Conservation (phyloP, 352 stramenopile genomes). For the Blastocystis sp. region DNA sequence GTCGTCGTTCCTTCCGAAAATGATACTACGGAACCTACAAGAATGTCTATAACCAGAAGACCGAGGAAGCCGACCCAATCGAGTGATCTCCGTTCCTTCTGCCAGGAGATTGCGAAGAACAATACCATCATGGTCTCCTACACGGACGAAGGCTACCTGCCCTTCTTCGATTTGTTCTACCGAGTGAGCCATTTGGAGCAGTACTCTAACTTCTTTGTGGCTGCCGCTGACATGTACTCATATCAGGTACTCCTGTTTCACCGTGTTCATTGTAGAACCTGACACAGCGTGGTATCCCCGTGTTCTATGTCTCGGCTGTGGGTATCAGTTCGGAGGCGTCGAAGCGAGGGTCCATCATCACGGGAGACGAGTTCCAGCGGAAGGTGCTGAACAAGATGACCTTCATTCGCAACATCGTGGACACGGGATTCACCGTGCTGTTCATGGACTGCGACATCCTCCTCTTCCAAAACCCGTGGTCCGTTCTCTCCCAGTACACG, state of each 20-base stretch:
- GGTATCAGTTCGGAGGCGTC: background rate
- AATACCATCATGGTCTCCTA: conserved; percentile 43
- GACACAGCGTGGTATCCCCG: background rate
- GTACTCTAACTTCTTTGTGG: conserved; percentile 69
- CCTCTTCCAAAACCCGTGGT: conserved; percentile 48
- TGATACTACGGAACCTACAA: no score
- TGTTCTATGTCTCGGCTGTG: background rate
- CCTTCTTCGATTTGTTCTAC: conserved; percentile 37
- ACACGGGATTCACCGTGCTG: background rate
- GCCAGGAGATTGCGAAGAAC: conserved; percentile 13
- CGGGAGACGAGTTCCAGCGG: conserved; percentile 8
- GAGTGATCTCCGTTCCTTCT: background rate
- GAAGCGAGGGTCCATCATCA: conserved; percentile 4
- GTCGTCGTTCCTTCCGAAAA: no score
- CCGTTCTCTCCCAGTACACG: conserved; percentile 5
- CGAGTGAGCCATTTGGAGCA: conserved; percentile 40
- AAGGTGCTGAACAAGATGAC: conserved; percentile 58
- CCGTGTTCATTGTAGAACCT: conserved; percentile 12
- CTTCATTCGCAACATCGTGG: background rate
- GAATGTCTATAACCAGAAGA: no score
- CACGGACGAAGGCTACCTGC: conserved; percentile 55
- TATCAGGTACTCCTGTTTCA: background rate
- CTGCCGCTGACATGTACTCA: background rate
- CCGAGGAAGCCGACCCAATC: no score
- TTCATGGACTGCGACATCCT: conserved; percentile 70